A percentile compares a stretch with the other conserved stretches of the same genome.
phyloP scores from a whole-genome alignment of 2,329 filamentous ascomycete species.

The Penicillium sp. region DNA sequence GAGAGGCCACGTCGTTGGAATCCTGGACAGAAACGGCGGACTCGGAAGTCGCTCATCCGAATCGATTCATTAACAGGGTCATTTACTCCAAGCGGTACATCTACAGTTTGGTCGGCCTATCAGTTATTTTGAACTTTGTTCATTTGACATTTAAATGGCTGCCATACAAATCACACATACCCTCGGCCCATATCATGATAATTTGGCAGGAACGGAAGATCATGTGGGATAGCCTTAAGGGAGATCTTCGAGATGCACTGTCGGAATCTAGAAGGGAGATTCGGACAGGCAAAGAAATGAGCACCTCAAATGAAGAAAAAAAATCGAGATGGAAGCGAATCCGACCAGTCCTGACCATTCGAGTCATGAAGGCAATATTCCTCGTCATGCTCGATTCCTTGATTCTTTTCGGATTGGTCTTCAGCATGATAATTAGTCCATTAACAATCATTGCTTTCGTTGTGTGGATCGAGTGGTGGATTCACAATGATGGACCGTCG shows the following conservation, averaged over 20 bases:
- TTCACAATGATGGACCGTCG: conserved; percentile 32
- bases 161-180: conserved; percentile 29
- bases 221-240: conserved; percentile 25
- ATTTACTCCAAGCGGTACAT: conserved; percentile 27
- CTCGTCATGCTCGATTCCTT: conserved; percentile 18
- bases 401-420: conserved; percentile 23
- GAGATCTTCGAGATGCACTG: conserved; percentile 12
- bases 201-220: conserved; percentile 29
- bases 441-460: conserved; percentile 37
- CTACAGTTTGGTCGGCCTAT: conserved; percentile 33
- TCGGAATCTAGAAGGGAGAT: not conserved
- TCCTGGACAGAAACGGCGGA: conserved; percentile 14
- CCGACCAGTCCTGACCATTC: conserved; percentile 7
- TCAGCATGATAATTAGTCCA: conserved; percentile 37
- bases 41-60: conserved; percentile 10
- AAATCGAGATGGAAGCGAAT: conserved; percentile 2
- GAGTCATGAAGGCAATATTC: conserved; percentile 15
- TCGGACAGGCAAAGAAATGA: not conserved
- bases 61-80: conserved; percentile 15
- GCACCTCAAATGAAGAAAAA: not conserved
- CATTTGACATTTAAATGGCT: conserved; percentile 29
- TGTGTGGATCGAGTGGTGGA: conserved; percentile 38
- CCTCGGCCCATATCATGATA: conserved; percentile 26
- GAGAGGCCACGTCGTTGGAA: conserved; percentile 24
- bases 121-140: conserved; percentile 28